Conservation (phyloP, 805 yeast species). For the Ogataea populi-albae region DNA sequence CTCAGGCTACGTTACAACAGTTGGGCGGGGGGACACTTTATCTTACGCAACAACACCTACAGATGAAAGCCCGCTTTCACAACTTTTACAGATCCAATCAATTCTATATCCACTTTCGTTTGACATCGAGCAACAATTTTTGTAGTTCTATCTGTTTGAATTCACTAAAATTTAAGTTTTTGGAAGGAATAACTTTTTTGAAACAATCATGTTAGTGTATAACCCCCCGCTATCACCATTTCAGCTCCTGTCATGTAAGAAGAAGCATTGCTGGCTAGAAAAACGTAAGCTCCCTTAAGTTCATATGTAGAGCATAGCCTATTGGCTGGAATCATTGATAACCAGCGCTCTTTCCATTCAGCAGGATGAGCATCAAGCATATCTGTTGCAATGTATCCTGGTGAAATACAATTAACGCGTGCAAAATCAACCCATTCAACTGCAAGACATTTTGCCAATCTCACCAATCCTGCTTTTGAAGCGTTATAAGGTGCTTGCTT, state of each 20-base stretch:
- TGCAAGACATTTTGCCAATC: constrained; percentile 42
- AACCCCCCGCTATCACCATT: constrained; percentile 45
- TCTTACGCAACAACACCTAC: constrained; percentile 5
- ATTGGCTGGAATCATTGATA: constrained; percentile 36
- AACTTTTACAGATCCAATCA: constrained; percentile 13
- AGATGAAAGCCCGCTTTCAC: constrained; percentile 15
- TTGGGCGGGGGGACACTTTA: too few relatives aligned
- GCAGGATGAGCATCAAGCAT: constrained; percentile 30
- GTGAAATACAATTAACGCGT: constrained; percentile 45
- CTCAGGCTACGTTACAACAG: constrained; percentile 5
- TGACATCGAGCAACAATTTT: constrained; percentile 15
- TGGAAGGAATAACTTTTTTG: background rate
- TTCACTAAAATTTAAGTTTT: background rate
- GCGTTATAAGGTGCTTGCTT: constrained; percentile 46
- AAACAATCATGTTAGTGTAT: constrained; percentile 19
- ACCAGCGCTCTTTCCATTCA: constrained; percentile 26
- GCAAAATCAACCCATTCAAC: constrained; percentile 47
- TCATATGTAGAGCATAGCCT: constrained; percentile 46
- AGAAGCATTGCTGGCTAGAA: constrained; percentile 49
- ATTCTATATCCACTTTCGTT: constrained; percentile 17
- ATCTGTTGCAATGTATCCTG: constrained; percentile 48
- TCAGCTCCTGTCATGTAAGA: constrained; percentile 47
- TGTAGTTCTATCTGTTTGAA: constrained; percentile 1
- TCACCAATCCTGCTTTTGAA: constrained; percentile 45
- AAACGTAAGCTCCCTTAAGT: constrained; percentile 48